Evolutionary conservation across 768 basidiomycete genomes (phyloP), one percentile per base, ranked within the genome.

Genomic region (Tylopilus vinaceipallidus): DNA sequence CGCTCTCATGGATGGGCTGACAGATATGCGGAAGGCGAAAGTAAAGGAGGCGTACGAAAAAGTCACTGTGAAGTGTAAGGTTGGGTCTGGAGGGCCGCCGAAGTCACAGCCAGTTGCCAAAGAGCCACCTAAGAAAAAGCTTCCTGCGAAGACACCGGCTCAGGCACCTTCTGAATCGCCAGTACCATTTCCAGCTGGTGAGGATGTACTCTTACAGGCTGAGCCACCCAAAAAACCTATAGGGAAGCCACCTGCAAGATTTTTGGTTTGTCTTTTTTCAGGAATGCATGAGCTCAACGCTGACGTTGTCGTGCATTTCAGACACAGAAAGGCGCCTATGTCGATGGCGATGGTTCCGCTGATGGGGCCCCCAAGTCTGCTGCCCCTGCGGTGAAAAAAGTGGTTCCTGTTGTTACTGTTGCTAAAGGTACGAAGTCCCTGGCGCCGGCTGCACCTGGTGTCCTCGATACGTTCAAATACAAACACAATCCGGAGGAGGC

Each of bases 21-120:
- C 90, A 16, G 94, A 98, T 59, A 75, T 95, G 19, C 77, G 93
- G 56, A 94, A 91, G 70, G 77, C 76, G 3, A 99, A 98, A 71
- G 91, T 99, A 45, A 95, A 88, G 68, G 97, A 98, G 64, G 90
- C 91, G 1, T 90, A 82, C 57, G 94, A 91, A 50, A 92, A 88
- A 59, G 93, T 92, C 4, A 83, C 83, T n/a, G 90, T 98, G 34
- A 95, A 91, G 67, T 90, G 85, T 60, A 95, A 91, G 69, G 73
- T 76, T 8, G 85, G 86, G 8, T 73, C 72, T 37, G 70, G 75
- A 32, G 76, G 78, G 3, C 74, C 83, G 23, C 67, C 81, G 4
- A 77, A 75, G 42, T 58, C 63, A 3, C 56, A 62, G 3, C 56
- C 69, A 0, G 50, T 67, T 5, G 51, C 71, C 6, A 64, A 71